Conservation (phyloP, 306 rosid genomes). For the Sicyos edulis region DNA sequence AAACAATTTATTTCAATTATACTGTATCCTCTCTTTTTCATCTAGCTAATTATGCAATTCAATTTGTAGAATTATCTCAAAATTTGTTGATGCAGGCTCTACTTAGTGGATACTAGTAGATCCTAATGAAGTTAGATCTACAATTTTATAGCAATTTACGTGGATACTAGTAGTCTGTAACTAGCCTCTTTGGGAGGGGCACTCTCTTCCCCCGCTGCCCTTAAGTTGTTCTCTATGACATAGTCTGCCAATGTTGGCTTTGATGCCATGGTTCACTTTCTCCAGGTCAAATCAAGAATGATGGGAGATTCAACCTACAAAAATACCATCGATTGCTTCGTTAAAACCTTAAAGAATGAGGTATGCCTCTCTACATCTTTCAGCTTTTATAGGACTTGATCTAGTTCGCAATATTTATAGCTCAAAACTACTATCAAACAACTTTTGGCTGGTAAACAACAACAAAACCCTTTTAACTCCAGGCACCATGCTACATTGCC, state of each 20-base stretch:
- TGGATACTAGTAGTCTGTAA: conserved; percentile 14
- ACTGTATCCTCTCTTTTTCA: not conserved
- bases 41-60: conserved; percentile 14
- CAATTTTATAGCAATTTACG: conserved; percentile 20
- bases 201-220: not conserved
- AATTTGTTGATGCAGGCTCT: conserved; percentile 20
- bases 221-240: not conserved
- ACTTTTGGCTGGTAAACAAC: not conserved
- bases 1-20: not conserved
- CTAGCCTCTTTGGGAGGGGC: not conserved
- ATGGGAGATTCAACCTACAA: conserved; percentile 95
- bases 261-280: conserved; percentile 30
- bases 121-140: conserved; percentile 27
- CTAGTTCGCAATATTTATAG: not conserved
- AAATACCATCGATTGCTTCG: conserved; percentile 76
- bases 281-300: conserved; percentile 96
- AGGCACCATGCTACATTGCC: not conserved
- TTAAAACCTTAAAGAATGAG: conserved; percentile 80
- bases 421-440: not conserved
- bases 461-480: not conserved
- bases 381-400: conserved; percentile 9
- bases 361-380: conserved; percentile 39
- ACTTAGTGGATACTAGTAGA: conserved; percentile 26
- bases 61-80: conserved; percentile 17
- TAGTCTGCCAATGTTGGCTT: conserved; percentile 26